Conservation (phyloP, 805 yeast genomes). For the Candida gorgasii region DNA sequence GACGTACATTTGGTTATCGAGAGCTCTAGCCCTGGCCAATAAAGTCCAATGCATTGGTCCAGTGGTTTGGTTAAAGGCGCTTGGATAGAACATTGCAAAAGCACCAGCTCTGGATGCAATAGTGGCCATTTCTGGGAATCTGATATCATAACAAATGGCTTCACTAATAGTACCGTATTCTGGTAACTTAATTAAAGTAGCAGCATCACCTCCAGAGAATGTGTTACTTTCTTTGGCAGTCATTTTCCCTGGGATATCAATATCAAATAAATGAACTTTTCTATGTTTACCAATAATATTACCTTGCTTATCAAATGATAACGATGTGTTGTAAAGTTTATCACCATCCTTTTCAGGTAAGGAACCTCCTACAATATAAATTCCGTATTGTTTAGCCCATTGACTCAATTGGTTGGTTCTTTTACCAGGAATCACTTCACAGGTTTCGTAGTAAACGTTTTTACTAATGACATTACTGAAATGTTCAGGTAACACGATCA, state of each 20-base stretch:
- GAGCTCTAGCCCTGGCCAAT: conserved; percentile 64
- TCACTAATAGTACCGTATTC: conserved; percentile 66
- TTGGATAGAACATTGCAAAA: conserved; percentile 70
- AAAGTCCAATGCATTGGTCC: conserved; percentile 77
- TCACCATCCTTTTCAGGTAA: conserved; percentile 20
- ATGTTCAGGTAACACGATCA: conserved; percentile 14
- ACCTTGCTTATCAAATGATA: conserved; percentile 50
- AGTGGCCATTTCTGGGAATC: conserved; percentile 71
- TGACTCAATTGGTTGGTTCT: conserved; percentile 9
- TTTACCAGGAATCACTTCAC: conserved; percentile 15
- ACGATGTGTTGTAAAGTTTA: conserved; percentile 20
- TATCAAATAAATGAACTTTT: conserved; percentile 85
- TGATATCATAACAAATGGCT: conserved; percentile 72
- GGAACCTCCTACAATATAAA: conserved; percentile 26
- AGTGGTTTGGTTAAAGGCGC: conserved; percentile 74
- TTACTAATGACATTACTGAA: conserved; percentile 9
- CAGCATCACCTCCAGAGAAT: conserved; percentile 69
- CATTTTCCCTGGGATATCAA: conserved; percentile 80
- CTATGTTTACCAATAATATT: conserved; percentile 73
- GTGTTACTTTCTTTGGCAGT: conserved; percentile 75
- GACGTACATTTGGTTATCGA: conserved; percentile 67
- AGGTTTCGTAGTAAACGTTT: conserved; percentile 1
- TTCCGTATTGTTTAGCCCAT: conserved; percentile 20
- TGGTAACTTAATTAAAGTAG: conserved; percentile 65
- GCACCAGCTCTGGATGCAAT: conserved; percentile 59